Evolutionary conservation across 768 basidiomycete species (phyloP), one percentile per base, ranked within the genome.

Genomic region (Rhodotorula graminis): DNA sequence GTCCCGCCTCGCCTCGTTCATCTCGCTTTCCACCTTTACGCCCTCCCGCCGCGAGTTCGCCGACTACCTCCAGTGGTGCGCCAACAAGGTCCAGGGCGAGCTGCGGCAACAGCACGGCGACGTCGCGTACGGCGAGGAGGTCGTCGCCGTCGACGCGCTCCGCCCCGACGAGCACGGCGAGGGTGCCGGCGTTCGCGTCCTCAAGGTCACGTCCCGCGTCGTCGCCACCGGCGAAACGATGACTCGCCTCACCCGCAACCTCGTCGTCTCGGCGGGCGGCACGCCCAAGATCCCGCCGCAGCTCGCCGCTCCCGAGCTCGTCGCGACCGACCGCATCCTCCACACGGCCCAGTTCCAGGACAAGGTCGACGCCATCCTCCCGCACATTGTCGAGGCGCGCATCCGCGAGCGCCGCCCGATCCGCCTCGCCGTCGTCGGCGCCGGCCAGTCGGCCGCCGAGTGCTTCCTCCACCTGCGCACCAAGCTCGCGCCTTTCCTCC

Each of bases 41-140:
- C 86, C 86, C 18, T 84, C 84, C 29, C 84, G 86, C 40, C 84
- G 83, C 67, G 86, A 87, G 71, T 75, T 71, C 46, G 70, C 85
- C 10, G 85, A 86, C 78, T 87, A 87, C 78, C 82, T 87, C 27
- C 76, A 83, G 16, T 86, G 85, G 85, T 85, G 84, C 16, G 84
- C 86, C 2, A 73, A 78, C 15, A 82, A 82, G 58, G 85, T 85
- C 3, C 81, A 84, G 75, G 76, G 79, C 5, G 75, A 76, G 25
- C 61, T 62, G 8, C n/a, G 29, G 23, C 6, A 31, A 19, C 81
- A 82, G 29, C 85, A 85, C 16, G 76, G 85, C 60, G 80, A 81
- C 37, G 82, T 86, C 61, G 77, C 80, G 16, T 86, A 82, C 66
- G 84, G 84, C 42, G 83, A 85, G 71, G 83, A 85, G 61, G 84